Percentiles rank a stretch among this genome's conserved stretches.
phyloP scores from a whole-genome alignment of 768 basidiomycete genomes.

The Glaciozyma martinii region DNA sequence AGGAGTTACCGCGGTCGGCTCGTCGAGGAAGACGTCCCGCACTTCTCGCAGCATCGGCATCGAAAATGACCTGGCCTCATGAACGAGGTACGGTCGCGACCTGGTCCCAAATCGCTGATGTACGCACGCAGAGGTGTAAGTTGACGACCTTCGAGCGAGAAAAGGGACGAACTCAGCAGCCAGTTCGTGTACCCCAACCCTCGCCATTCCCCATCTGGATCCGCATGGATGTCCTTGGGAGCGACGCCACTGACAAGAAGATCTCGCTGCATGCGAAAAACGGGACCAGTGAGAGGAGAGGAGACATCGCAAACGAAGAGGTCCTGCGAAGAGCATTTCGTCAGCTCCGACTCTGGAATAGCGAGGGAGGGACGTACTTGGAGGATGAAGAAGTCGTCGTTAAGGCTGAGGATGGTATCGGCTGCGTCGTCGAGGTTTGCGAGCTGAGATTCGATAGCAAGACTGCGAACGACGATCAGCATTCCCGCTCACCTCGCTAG shows the following conservation, averaged over 20 bases:
- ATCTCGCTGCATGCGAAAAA: conserved; percentile 41
- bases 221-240: conserved; percentile 23
- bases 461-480: background rate
- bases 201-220: conserved; percentile 41
- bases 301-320: conserved; percentile 17
- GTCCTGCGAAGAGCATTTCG: background rate
- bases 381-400: conserved; percentile 45
- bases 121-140: background rate
- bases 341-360: background rate
- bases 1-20: conserved; percentile 40
- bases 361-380: background rate
- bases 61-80: conserved; percentile 42
- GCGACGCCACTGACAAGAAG: conserved; percentile 35
- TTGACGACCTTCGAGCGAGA: no score
- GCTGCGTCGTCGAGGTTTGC: conserved; percentile 18
- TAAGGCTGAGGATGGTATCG: conserved; percentile 30
- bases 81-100: conserved; percentile 42
- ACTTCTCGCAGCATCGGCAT: conserved; percentile 40
- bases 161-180: conserved; percentile 35
- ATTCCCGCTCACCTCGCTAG: rapidly evolving
- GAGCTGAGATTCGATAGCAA: conserved; percentile 33
- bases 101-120: conserved; percentile 43
- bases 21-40: conserved; percentile 37
- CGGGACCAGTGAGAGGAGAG: conserved; percentile 39
- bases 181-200: conserved; percentile 41